A percentile compares a stretch with the other conserved stretches of the same genome.
These are phyloP conservation scores for Aristolochia contorta DNA, from an alignment of 164 flowering plant species.

Conservation along the genomic window DNA sequence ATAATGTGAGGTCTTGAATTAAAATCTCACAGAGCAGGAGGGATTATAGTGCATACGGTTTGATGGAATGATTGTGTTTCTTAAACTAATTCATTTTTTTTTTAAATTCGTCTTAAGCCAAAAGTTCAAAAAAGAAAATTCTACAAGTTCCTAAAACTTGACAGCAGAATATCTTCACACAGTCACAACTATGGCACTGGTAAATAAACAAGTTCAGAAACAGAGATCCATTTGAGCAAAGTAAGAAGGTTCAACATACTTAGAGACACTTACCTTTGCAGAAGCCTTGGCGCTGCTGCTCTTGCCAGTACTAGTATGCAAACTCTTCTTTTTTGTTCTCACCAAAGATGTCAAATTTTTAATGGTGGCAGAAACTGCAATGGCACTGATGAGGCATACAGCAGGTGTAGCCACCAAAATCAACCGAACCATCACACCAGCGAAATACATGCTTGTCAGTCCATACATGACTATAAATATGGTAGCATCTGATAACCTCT, in stretches of 20 bases:
- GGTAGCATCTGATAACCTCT: constrained; percentile 90
- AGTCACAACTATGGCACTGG: background rate
- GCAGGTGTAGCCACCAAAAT: constrained; percentile 99
- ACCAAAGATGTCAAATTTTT: constrained; percentile 71
- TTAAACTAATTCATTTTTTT: no score
- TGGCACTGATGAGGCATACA: constrained; percentile 92
- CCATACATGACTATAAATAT: constrained; percentile 98
- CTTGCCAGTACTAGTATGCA: constrained; percentile 38
- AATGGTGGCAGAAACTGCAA: constrained; percentile 95
- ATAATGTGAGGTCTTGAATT: no score
- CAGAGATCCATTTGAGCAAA: no score
- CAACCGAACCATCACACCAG: constrained; percentile 98
- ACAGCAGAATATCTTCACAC: no score
- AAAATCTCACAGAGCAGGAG: no score
- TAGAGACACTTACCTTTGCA: constrained; percentile 46
- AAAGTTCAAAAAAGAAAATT: no score
- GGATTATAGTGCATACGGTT: no score
- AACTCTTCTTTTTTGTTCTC: constrained; percentile 48
- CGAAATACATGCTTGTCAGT: constrained; percentile 97
- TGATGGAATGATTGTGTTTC: no score
- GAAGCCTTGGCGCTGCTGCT: constrained; percentile 37
- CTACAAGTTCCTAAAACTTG: no score
- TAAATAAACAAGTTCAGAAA: background rate
- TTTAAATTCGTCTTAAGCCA: no score
- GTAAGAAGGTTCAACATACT: no score